phyloP scores from a whole-genome alignment of 2,329 filamentous ascomycete species.

The Paecilomyces sp. region DNA sequence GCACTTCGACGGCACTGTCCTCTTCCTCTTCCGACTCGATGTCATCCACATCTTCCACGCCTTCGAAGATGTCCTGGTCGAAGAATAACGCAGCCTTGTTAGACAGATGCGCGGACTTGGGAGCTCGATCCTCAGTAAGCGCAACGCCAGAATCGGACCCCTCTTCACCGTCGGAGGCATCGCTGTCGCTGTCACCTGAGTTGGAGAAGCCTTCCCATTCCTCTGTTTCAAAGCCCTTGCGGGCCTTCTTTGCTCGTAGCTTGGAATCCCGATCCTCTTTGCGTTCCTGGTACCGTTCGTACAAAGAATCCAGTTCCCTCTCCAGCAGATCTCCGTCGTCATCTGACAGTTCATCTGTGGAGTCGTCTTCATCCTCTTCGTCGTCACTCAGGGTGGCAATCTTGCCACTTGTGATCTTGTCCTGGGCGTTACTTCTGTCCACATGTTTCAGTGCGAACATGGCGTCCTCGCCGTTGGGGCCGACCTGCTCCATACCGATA shows the following conservation, averaged over 20 bases:
- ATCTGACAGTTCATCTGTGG: slow-evolving; percentile 58
- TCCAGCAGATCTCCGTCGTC: slow-evolving; percentile 78
- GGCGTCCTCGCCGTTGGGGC: slow-evolving; percentile 68
- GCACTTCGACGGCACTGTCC: slow-evolving; percentile 30
- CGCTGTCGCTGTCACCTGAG: slow-evolving; percentile 52
- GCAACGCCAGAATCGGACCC: slow-evolving; percentile 14
- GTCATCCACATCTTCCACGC: slow-evolving; percentile 61
- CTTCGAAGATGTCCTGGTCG: slow-evolving; percentile 88
- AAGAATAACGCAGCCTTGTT: slow-evolving; percentile 85
- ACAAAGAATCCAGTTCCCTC: slow-evolving; percentile 77
- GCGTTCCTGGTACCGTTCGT: slow-evolving; percentile 74
- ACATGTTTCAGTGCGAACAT: slow-evolving; percentile 82
- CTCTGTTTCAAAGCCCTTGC: slow-evolving; percentile 72
- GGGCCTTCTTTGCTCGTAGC: slow-evolving; percentile 79
- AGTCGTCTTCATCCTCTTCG: slow-evolving; percentile 52
- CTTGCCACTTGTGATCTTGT: slow-evolving; percentile 73
- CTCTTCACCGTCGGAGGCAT: slow-evolving; percentile 55
- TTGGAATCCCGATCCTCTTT: slow-evolving; percentile 78
- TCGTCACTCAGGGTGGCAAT: slow-evolving; percentile 51
- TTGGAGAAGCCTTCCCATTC: slow-evolving; percentile 88
- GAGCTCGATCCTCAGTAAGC: slow-evolving; percentile 21
- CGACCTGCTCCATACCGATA: slow-evolving; percentile 83
- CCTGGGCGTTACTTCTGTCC: slow-evolving; percentile 65
- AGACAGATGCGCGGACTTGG: slow-evolving; percentile 55
- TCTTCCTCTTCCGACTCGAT: slow-evolving; percentile 32